Conservation (phyloP, 2,329 filamentous ascomycete species). For the Beauveria asiatica region DNA sequence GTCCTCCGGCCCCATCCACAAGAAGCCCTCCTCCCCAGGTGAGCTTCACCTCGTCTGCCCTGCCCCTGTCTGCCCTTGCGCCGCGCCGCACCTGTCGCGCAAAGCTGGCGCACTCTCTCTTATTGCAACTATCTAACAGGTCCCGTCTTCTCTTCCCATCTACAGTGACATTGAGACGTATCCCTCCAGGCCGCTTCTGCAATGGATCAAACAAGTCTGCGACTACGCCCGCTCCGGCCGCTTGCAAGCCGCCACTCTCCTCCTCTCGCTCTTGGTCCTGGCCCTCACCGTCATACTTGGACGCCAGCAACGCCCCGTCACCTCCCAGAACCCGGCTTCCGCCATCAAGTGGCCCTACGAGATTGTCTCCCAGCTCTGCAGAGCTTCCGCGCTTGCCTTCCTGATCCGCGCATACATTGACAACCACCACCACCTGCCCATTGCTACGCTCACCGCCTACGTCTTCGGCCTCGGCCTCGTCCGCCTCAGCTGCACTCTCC, state of each 20-base stretch:
- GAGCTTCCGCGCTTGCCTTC: constrained; percentile 32
- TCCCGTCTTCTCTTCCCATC: neutral
- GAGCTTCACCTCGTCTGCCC: neutral
- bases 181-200: constrained; percentile 5
- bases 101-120: neutral
- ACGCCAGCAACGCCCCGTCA: constrained; percentile 14
- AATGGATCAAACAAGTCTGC: constrained; percentile 33
- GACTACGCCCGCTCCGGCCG: constrained; percentile 32
- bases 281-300: constrained; percentile 14
- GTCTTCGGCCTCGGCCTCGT: constrained; percentile 35
- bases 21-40: constrained; percentile 9
- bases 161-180: constrained; percentile 5
- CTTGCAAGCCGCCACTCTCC: constrained; percentile 29
- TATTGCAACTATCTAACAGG: neutral
- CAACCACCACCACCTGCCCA: constrained; percentile 27
- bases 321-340: constrained; percentile 25
- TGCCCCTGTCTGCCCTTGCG: neutral
- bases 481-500: constrained; percentile 30
- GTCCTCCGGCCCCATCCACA: constrained; percentile 14
- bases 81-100: neutral
- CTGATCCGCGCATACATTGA: constrained; percentile 27
- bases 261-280: constrained; percentile 29
- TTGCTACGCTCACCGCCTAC: constrained; percentile 30
- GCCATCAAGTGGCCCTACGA: constrained; percentile 35
- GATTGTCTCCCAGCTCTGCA: constrained; percentile 31